Base-by-base conservation (phyloP, 495 filamentous ascomycete species). In the Diplogelasinospora grovesii region DNA sequence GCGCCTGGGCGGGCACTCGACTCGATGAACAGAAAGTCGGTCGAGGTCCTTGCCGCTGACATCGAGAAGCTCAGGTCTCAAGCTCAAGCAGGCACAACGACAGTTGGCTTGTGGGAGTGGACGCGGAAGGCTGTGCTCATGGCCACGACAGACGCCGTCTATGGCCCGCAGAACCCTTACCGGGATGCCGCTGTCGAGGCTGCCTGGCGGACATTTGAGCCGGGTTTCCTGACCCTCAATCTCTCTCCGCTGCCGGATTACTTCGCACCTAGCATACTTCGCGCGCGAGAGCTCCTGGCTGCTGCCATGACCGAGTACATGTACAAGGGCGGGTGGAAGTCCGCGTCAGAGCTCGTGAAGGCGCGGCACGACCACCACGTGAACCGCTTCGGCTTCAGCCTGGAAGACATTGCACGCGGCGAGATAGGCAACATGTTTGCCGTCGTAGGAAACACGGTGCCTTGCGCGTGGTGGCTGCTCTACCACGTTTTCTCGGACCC, bases 401-500 rank as follows among this genome's bases (percentile, higher is more conserved):
- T 29, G 10, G 43, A 48, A 22, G 55, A 59, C 15, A 29, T 59
- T 13, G 57, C 41, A 3, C 39, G 55, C 34, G 25, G 53, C 45
- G 54, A 63, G 23, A 26, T 58, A 3, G 55, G 44, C 2, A 59
- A 45, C 39, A 44, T 53, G 10, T 18, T 36, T 7, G 32, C 32
- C 1, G 1, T 36, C 9, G 8, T 36, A 19, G 32, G 14, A 5
- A 36, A 36, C 32, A 8, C 32, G 32, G 41, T 45, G 0, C 49
- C 56, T 11, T 50, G 43, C 24, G 40, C 53, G 1, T 21, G 51
- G 7, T 59, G 49, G 56, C 43, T 56, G 5, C 31, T 59, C 20
- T 36, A 22, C 1, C 32, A 36, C 32, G 22, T 36, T 13, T 36
- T 61, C 37, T 50, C 55, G 6, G 41, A 54, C 26, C 11, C 15